phyloP scores from a whole-genome alignment of 768 basidiomycete species.

The Suillus plorans region DNA sequence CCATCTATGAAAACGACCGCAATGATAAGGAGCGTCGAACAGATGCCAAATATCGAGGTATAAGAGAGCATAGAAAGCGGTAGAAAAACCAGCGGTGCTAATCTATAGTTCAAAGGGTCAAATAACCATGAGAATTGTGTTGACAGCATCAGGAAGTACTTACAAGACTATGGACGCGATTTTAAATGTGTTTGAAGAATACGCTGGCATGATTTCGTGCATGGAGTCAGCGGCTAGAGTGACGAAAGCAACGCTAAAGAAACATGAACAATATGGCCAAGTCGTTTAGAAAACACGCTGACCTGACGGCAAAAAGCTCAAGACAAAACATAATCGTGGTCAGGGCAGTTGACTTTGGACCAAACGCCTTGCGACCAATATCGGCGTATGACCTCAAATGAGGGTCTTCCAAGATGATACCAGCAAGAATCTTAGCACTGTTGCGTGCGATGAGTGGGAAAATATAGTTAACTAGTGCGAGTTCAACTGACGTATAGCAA shows the following conservation, averaged over 20 bases:
- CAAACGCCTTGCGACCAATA: constrained; percentile 88
- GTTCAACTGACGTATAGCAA: constrained; percentile 77
- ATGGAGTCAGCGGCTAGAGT: constrained; percentile 88
- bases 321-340: constrained; percentile 80
- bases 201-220: constrained; percentile 64
- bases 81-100: constrained; percentile 83
- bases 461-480: neutral
- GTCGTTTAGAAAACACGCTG: constrained; percentile 15
- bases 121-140: neutral
- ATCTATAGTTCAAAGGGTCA: constrained; percentile 30
- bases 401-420: constrained; percentile 68
- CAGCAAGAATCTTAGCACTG: constrained; percentile 86
- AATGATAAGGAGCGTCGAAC: constrained; percentile 75
- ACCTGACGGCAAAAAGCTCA: constrained; percentile 85
- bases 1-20: constrained; percentile 83
- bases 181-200: constrained; percentile 75
- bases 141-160: constrained; percentile 15
- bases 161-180: constrained; percentile 70
- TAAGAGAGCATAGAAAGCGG: constrained; percentile 86
- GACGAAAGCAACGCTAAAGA: constrained; percentile 76
- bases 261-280: neutral
- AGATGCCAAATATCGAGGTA: constrained; percentile 82
- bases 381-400: constrained; percentile 83
- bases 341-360: constrained; percentile 60
- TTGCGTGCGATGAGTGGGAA: constrained; percentile 8